Percentiles rank a stretch among this genome's conserved stretches.
These are phyloP conservation scores for Aspergillus japonicus DNA, from an alignment of 2,329 filamentous ascomycete genomes.

Conservation along the genomic window DNA sequence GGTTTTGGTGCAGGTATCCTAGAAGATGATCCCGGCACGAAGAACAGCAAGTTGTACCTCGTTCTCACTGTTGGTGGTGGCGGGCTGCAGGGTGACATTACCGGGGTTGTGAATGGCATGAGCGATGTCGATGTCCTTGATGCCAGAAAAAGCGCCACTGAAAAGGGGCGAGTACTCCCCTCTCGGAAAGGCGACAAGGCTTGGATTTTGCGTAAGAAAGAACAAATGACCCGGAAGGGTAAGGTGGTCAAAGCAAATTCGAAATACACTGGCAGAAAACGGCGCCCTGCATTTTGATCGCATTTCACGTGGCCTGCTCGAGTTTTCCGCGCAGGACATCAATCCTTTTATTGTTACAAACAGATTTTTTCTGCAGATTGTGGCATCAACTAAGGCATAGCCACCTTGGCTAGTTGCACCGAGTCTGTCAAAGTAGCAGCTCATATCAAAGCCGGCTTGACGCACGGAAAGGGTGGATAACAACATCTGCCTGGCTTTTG, in stretches of 20 bases:
- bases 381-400: not conserved
- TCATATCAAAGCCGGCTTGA: not conserved
- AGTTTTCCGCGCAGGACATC: not conserved
- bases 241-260: conserved; percentile 89
- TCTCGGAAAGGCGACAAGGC: conserved; percentile 51
- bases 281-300: conserved; percentile 69
- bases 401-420: not conserved
- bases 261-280: conserved; percentile 91
- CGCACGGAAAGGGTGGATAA: not conserved
- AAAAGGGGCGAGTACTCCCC: conserved; percentile 41
- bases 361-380: not conserved
- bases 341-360: not conserved
- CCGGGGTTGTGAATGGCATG: conserved; percentile 84
- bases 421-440: not conserved
- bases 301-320: not conserved
- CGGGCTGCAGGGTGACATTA: conserved; percentile 70
- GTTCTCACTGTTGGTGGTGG: conserved; percentile 86
- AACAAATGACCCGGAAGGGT: conserved; percentile 88
- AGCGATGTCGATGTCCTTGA: conserved; percentile 82
- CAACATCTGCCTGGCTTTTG: not conserved
- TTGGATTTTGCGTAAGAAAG: conserved; percentile 66
- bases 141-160: conserved; percentile 54
- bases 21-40: conserved; percentile 93
- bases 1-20: conserved; percentile 93
- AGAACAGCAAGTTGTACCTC: conserved; percentile 94